Evolutionary conservation across 163 green algal genomes (phyloP), one percentile per base, ranked within the genome.

Genomic region (Chlamydomonas reinhardtii): DNA sequence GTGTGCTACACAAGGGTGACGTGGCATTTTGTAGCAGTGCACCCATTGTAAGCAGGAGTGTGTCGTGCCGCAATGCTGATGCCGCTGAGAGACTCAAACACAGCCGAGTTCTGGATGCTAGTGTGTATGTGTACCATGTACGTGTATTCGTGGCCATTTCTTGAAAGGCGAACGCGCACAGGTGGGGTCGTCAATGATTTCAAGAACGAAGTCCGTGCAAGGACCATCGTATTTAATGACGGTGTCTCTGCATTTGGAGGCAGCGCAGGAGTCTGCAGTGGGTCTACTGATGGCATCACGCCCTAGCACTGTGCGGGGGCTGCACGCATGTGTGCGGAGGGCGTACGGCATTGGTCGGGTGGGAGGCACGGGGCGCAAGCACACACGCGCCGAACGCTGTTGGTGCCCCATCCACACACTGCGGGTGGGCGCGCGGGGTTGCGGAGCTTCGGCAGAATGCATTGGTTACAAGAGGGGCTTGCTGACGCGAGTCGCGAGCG

Each of bases 191-290:
- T 69, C 62, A 69, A 69, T 17, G 62, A 69, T 69, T 17, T 69
- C 2, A n/a, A n/a, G n/a, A n/a, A n/a, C 39, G 5, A 8, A 48
- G 39, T 48, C 39, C 39, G 39, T 48, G 39, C n/a, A n/a, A n/a
- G 8, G 39, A 14, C 62, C 62, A 9, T 69, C 62, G 25, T 69
- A 24, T 69, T 32, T 69, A 69, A 69, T 69, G 62, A 69, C 25
- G 62, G 22, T 69, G 62, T 69, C 62, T 69, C 9, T 69, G 62
- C 62, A 69, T 69, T 69, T 69, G 62, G n/a, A n/a, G n/a, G n/a
- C n/a, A n/a, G 62, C 11, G 24, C 34, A 2, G 5, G 24, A 17
- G 25, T 32, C 25, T 31, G 2, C 2, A 31, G 11, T 20, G 62
- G 34, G 62, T 69, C 62, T 69, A 24, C 62, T 69, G 62, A 24